A percentile compares a stretch with the other conserved stretches of the same genome.
Conservation (phyloP, 371 early-diverging fungal species). For the Saksenaea vasiformis region DNA sequence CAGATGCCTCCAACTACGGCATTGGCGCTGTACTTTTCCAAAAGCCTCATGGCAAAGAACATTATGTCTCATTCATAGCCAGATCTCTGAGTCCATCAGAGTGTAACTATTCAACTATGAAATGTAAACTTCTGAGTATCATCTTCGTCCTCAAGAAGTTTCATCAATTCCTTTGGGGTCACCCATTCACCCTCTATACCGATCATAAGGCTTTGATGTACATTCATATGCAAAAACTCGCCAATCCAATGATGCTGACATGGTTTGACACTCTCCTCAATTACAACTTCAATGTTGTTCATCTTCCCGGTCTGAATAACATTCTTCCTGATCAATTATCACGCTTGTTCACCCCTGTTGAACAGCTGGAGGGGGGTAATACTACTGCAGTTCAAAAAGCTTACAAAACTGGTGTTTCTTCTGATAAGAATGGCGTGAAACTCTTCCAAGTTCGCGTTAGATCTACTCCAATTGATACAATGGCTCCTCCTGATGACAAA, state of each 20-base stretch:
- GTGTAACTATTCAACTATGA: slow-evolving; percentile 13
- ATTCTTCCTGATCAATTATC: not conserved
- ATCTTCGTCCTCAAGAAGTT: slow-evolving; percentile 17
- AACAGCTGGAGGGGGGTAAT: too few relatives aligned
- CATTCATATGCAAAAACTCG: slow-evolving; percentile 21
- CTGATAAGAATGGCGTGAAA: too few relatives aligned
- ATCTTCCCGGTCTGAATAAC: not conserved
- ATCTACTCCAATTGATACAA: too few relatives aligned
- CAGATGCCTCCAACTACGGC: slow-evolving; percentile 42
- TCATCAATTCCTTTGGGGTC: slow-evolving; percentile 34
- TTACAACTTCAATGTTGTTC: not conserved
- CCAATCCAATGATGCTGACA: slow-evolving; percentile 23
- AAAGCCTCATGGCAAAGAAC: slow-evolving; percentile 3
- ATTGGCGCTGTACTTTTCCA: slow-evolving; percentile 39
- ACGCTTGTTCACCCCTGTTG: too few relatives aligned
- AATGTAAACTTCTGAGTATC: slow-evolving; percentile 15
- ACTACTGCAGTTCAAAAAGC: too few relatives aligned
- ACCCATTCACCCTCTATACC: too few relatives aligned
- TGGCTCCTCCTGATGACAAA: too few relatives aligned
- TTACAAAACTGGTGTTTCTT: too few relatives aligned
- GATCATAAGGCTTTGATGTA: too few relatives aligned
- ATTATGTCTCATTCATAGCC: slow-evolving; percentile 21
- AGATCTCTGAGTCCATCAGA: slow-evolving; percentile 13
- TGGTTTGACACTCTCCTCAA: slow-evolving; percentile 10
- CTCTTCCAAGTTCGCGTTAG: too few relatives aligned